Conservation (phyloP, 371 early-diverging fungal genomes). For the Batkoa obscura region DNA sequence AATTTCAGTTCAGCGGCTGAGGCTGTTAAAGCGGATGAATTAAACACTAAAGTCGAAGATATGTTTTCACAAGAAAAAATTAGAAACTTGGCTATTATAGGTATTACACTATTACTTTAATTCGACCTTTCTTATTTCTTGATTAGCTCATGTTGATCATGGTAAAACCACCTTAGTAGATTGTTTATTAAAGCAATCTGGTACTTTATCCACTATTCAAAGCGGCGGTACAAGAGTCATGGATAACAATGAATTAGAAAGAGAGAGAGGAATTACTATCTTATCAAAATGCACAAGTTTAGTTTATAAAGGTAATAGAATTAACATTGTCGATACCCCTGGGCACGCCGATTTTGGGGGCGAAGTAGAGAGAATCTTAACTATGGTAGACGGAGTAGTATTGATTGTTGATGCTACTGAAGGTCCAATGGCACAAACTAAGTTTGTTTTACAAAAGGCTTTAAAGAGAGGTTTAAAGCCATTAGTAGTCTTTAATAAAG, state of each 20-base stretch:
- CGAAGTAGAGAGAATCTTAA: constrained; percentile 64
- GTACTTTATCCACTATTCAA: constrained; percentile 9
- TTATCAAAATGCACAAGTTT: constrained; percentile 53
- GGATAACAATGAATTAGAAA: constrained; percentile 64
- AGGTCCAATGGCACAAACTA: constrained; percentile 70
- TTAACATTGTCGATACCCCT: constrained; percentile 74
- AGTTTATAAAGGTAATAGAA: constrained; percentile 26
- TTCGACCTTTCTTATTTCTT: constrained; percentile 5
- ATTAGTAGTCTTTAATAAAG: constrained; percentile 60
- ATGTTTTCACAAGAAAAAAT: neutral
- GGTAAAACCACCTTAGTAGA: constrained; percentile 99
- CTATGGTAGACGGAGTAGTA: constrained; percentile 64
- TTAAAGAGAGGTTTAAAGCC: constrained; percentile 37
- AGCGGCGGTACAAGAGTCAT: constrained; percentile 35
- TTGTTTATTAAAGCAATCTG: constrained; percentile 59
- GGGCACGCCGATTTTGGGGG: constrained; percentile 64
- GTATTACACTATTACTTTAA: neutral
- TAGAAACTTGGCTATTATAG: neutral
- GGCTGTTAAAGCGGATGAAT: no score
- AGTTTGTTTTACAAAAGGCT: constrained; percentile 61
- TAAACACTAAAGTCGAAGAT: neutral
- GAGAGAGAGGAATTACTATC: constrained; percentile 67
- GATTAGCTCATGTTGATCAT: constrained; percentile 86
- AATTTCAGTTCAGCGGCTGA: no score
- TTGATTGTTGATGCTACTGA: constrained; percentile 65